phyloP scores from a whole-genome alignment of 345 rosid genomes.

The Triadica sebifera region DNA sequence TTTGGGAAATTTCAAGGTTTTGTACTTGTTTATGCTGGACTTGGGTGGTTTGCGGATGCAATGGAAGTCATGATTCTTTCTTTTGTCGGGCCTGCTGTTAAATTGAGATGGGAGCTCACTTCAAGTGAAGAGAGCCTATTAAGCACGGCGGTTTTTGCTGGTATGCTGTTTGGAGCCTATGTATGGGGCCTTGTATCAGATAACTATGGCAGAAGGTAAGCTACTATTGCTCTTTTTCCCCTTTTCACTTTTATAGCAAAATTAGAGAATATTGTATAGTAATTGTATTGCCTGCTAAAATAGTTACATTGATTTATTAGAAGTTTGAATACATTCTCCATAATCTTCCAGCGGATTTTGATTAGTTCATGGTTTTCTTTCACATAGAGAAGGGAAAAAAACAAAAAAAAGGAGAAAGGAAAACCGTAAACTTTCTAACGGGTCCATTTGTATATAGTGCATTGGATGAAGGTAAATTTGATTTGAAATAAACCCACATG shows the following conservation, averaged over 20 bases:
- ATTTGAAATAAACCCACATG: too few species aligned
- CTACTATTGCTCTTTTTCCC: not conserved
- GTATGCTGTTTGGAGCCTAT: constrained; percentile 46
- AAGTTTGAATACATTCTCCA: too few species aligned
- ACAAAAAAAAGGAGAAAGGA: too few species aligned
- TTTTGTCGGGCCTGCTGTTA: constrained; percentile 44
- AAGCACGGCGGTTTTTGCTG: constrained; percentile 41
- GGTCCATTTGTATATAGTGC: too few species aligned
- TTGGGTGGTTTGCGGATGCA: constrained; percentile 48
- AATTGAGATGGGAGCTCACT: constrained; percentile 43
- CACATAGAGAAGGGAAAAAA: too few species aligned
- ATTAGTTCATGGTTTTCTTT: too few species aligned
- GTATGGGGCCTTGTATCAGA: constrained; percentile 48
- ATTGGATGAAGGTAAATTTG: too few species aligned
- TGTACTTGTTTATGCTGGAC: constrained; percentile 45
- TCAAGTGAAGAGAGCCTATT: constrained; percentile 36
- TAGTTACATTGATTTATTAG: not conserved
- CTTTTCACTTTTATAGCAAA: not conserved
- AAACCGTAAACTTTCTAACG: too few species aligned
- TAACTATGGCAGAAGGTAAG: constrained; percentile 44
- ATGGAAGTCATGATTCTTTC: constrained; percentile 57
- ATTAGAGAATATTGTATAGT: not conserved
- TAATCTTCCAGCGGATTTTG: too few species aligned
- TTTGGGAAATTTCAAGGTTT: constrained; percentile 42
- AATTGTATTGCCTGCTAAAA: not conserved